phyloP scores from a whole-genome alignment of 805 yeast genomes.

The Komagataella populi region DNA sequence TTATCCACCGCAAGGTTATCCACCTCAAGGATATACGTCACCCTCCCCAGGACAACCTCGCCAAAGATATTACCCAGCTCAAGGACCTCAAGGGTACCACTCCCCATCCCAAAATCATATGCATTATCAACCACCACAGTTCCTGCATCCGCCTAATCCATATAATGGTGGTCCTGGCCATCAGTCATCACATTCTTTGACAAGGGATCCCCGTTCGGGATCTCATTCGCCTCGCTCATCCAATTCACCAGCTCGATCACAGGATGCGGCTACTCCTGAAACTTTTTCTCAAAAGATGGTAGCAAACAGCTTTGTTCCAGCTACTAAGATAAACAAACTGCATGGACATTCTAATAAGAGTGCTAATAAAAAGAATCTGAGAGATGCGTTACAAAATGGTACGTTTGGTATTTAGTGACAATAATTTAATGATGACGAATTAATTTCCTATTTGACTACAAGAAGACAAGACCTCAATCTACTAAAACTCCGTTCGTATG shows the following conservation, averaged over 20 bases:
- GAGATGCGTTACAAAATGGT: constrained; percentile 53
- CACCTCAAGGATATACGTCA: too few species aligned
- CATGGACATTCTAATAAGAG: constrained; percentile 23
- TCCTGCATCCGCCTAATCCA: background rate
- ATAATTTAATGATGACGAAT: background rate
- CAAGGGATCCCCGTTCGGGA: background rate
- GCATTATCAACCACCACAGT: background rate
- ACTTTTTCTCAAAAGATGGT: background rate
- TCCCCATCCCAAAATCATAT: background rate
- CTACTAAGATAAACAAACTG: constrained; percentile 23
- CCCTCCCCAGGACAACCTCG: background rate
- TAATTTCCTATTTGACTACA: too few species aligned
- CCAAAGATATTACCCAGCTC: background rate
- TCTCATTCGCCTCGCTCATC: background rate
- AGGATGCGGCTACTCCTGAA: background rate
- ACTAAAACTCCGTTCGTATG: too few species aligned
- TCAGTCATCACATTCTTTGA: background rate
- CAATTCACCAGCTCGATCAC: background rate
- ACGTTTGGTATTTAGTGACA: constrained; percentile 45
- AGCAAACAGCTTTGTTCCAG: background rate
- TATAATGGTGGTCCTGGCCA: background rate
- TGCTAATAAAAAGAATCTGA: constrained; percentile 39
- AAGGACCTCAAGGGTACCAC: background rate
- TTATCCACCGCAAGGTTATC: background rate
- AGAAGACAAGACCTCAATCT: too few species aligned